Percentiles rank a stretch among this genome's conserved stretches.
Evolutionary conservation across 2,329 filamentous ascomycete species (phyloP).

Genomic region (Blumeria graminis): DNA sequence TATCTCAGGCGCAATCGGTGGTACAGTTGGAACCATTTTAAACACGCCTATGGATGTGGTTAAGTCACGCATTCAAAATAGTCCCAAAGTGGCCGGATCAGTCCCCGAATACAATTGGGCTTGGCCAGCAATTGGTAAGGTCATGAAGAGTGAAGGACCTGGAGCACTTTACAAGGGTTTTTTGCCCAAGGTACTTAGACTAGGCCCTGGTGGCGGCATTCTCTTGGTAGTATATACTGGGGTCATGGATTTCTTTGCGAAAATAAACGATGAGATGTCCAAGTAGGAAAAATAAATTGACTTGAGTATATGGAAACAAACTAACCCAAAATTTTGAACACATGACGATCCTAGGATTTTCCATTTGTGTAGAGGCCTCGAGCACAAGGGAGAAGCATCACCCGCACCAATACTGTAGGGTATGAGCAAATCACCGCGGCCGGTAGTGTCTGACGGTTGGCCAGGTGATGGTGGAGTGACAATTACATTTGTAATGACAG

Average conservation of each 20-base stretch:
- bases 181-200: conserved; percentile 70
- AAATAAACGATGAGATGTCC: conserved; percentile 18
- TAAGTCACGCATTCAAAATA: conserved; percentile 96
- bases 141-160: conserved; percentile 86
- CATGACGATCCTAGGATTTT: too few species aligned
- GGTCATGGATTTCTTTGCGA: conserved; percentile 81
- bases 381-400: too few species aligned
- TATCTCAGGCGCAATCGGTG: conserved; percentile 65
- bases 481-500: too few species aligned
- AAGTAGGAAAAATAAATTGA: too few species aligned
- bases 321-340: too few species aligned
- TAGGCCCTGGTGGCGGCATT: conserved; percentile 40
- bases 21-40: conserved; percentile 70
- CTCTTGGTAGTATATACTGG: conserved; percentile 69
- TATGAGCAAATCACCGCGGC: too few species aligned
- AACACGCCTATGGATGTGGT: conserved; percentile 96
- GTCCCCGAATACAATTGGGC: conserved; percentile 98
- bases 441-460: too few species aligned
- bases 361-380: too few species aligned
- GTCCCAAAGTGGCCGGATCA: conserved; percentile 53
- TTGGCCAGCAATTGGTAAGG: conserved; percentile 62
- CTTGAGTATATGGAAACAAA: too few species aligned
- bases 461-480: too few species aligned
- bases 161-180: conserved; percentile 91
- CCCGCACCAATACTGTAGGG: too few species aligned